A percentile compares a stretch with the other conserved stretches of the same genome.
Conservation (phyloP, 2,329 filamentous ascomycete species). For the Fusarium sterilihyphosum region DNA sequence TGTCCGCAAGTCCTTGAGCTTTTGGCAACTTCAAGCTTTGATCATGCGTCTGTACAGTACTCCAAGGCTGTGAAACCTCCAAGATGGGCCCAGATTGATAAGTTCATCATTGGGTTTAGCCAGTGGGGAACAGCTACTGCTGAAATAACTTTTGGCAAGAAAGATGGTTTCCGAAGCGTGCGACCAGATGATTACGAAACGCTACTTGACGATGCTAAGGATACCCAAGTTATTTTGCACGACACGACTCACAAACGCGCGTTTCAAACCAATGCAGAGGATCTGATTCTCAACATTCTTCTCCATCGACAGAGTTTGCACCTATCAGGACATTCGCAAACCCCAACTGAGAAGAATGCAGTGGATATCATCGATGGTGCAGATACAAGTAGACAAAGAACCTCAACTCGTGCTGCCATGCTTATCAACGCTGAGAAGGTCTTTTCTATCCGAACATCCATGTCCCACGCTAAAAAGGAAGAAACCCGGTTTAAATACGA, state of each 20-base stretch:
- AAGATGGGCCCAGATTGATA: not conserved
- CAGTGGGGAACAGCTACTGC: not conserved
- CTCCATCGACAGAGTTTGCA: not conserved
- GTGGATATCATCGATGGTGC: not conserved
- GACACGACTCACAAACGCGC: not conserved
- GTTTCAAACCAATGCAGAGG: not conserved
- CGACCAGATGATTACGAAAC: not conserved
- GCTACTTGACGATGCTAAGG: not conserved
- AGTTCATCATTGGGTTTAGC: not conserved
- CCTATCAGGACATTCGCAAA: not conserved
- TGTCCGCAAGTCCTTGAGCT: not conserved
- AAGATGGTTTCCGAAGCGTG: not conserved
- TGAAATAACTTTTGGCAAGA: not conserved
- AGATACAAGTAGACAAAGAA: not conserved
- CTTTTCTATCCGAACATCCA: not conserved
- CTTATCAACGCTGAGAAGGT: not conserved
- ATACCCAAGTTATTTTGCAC: not conserved
- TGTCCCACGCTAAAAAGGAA: not conserved
- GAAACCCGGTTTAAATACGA: not conserved
- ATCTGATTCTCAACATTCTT: not conserved
- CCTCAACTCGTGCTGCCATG: not conserved
- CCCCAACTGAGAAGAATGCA: accelerated
- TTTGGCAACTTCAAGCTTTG: not conserved
- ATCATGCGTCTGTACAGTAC: not conserved
- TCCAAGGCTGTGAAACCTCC: not conserved